Conservation (phyloP, 495 filamentous ascomycete genomes). For the Xylaria cubensis region DNA sequence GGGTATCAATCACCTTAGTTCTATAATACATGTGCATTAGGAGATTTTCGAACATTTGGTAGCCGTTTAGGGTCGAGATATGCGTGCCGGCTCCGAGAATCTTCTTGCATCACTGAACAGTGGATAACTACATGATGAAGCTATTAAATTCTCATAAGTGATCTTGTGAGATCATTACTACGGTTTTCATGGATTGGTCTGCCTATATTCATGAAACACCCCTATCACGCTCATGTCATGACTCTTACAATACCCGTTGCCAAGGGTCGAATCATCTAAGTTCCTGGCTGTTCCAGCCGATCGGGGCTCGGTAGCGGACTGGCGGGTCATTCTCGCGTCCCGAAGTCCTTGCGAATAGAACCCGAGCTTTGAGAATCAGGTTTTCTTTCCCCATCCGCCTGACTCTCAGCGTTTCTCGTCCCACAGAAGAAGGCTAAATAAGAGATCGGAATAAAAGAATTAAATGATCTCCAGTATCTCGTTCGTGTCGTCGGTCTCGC, state of each 20-base stretch:
- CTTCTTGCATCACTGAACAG: neutral
- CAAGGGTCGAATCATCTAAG: conserved; percentile 19
- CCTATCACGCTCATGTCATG: conserved; percentile 3
- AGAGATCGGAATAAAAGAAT: neutral
- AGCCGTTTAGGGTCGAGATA: neutral
- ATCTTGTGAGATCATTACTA: conserved; percentile 7
- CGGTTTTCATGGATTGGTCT: neutral
- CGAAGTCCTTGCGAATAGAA: conserved; percentile 26
- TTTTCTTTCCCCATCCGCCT: conserved; percentile 10
- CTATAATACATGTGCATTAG: neutral
- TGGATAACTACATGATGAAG: conserved; percentile 8
- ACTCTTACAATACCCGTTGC: conserved; percentile 22
- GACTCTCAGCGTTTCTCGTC: neutral
- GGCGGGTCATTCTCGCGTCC: conserved; percentile 28
- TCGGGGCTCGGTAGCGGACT: conserved; percentile 28
- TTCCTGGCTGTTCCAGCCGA: conserved; percentile 27
- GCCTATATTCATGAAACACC: conserved; percentile 5
- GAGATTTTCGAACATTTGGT: neutral
- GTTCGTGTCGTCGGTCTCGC: conserved; percentile 16
- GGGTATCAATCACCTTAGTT: neutral
- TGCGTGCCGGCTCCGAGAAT: conserved; percentile 4
- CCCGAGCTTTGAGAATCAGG: conserved; percentile 4
- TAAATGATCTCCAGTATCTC: neutral
- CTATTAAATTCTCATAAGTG: neutral
- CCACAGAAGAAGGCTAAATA: neutral